Evolutionary conservation across 192 early-diverging fungal genomes (phyloP).

Genomic region (Chytriomyces sp.): DNA sequence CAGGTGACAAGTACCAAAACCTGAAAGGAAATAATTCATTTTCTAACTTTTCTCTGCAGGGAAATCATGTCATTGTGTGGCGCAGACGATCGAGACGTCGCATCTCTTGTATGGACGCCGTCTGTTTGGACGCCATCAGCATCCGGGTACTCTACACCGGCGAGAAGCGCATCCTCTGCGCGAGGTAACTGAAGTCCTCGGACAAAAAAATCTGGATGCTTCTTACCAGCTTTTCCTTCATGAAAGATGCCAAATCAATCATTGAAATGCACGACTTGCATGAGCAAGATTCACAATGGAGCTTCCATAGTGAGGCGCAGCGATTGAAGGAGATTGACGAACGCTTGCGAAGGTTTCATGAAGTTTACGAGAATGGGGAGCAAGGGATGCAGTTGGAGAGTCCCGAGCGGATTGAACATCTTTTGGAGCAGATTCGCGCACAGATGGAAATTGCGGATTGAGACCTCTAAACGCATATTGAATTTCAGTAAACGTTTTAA

Average conservation of each 20-base stretch:
- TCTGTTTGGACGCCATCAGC: conserved; percentile 15
- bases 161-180: neutral
- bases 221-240: no score
- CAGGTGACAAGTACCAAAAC: neutral
- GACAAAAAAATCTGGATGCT: neutral
- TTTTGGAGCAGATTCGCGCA: conserved; percentile 15
- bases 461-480: neutral
- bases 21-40: neutral
- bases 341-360: neutral
- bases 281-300: neutral
- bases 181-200: neutral
- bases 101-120: conserved; percentile 6
- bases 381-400: neutral
- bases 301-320: neutral
- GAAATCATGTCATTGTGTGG: neutral
- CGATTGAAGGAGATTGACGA: neutral
- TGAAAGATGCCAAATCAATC: conserved; percentile 2
- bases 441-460: neutral
- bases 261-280: neutral
- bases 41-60: neutral
- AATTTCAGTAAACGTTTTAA: neutral
- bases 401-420: conserved; percentile 12
- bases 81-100: neutral
- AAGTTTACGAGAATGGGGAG: neutral
- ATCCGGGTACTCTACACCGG: conserved; percentile 11